Conservation (phyloP, 768 basidiomycete species). For the Cyclocybe aegerita region DNA sequence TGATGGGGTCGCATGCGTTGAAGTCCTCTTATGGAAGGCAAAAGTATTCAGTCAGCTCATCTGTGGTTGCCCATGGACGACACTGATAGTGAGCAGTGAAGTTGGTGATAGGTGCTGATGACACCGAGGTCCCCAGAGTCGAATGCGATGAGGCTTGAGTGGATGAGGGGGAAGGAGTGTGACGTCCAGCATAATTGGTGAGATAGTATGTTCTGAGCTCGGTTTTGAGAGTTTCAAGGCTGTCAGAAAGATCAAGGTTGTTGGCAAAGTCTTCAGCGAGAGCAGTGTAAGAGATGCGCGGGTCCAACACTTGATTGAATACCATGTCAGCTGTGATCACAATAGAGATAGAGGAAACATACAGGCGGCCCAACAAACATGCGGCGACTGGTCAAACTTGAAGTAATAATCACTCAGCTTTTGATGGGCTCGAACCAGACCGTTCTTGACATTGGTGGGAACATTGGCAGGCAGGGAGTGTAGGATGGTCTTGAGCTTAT, state of each 20-base stretch:
- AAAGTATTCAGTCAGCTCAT: conserved; percentile 24
- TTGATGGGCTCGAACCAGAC: conserved; percentile 22
- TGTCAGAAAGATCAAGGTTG: conserved; percentile 14
- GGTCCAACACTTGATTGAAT: conserved; percentile 28
- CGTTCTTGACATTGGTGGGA: conserved; percentile 11
- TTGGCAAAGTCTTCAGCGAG: conserved; percentile 17
- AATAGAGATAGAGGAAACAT: conserved; percentile 5
- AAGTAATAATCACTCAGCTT: conserved; percentile 34
- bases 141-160: no score
- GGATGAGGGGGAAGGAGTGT: no score
- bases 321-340: neutral
- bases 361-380: conserved; percentile 30
- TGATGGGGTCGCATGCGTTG: conserved; percentile 16
- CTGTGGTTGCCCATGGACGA: no score
- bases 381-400: conserved; percentile 29
- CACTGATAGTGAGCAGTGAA: no score
- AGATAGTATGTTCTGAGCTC: no score
- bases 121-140: no score
- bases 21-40: conserved; percentile 19
- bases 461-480: conserved; percentile 14
- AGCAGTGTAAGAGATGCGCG: conserved; percentile 26
- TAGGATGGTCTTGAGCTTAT: conserved; percentile 20
- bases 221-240: no score
- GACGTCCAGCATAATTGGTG: no score
- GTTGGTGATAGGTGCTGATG: no score